A percentile compares a stretch with the other conserved stretches of the same genome.
Conservation (phyloP, 345 rosid genomes). For the Gossypium turneri region DNA sequence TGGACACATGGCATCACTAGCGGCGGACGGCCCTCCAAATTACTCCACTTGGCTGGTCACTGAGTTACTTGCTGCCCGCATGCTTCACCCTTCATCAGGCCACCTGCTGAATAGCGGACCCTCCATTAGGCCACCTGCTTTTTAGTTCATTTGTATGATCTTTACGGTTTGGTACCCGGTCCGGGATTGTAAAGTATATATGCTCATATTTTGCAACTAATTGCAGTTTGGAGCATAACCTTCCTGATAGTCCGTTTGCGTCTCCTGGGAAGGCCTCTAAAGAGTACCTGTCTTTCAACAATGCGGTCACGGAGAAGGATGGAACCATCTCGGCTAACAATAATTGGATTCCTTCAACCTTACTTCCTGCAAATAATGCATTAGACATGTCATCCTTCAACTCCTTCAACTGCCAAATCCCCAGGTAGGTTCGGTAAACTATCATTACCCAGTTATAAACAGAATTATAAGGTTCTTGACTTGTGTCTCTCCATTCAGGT, state of each 20-base stretch:
- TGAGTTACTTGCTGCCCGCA: too few species aligned
- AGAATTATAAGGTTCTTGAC: background rate
- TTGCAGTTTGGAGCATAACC: constrained; percentile 61
- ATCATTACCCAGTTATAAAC: background rate
- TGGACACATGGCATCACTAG: too few species aligned
- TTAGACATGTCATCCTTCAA: constrained; percentile 56
- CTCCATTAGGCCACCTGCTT: background rate
- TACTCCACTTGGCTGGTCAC: too few species aligned
- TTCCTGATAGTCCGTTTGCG: constrained; percentile 74
- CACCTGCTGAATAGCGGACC: too few species aligned
- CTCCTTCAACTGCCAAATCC: constrained; percentile 74
- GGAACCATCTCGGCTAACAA: constrained; percentile 27
- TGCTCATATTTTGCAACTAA: background rate
- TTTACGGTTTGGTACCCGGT: background rate
- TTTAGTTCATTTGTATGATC: background rate
- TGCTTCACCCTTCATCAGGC: too few species aligned
- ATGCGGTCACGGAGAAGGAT: constrained; percentile 36
- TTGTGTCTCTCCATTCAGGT: constrained; percentile 29
- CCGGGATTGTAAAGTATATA: background rate
- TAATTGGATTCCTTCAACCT: constrained; percentile 30
- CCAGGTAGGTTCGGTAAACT: constrained; percentile 39
- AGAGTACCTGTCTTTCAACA: constrained; percentile 32
- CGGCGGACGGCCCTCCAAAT: too few species aligned
- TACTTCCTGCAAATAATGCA: constrained; percentile 31
- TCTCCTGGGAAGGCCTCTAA: constrained; percentile 39